Percentiles rank a stretch among this genome's conserved stretches.
These are phyloP conservation scores for Aristolochia contorta DNA, from an alignment of 164 flowering plant genomes.

Conservation along the genomic window DNA sequence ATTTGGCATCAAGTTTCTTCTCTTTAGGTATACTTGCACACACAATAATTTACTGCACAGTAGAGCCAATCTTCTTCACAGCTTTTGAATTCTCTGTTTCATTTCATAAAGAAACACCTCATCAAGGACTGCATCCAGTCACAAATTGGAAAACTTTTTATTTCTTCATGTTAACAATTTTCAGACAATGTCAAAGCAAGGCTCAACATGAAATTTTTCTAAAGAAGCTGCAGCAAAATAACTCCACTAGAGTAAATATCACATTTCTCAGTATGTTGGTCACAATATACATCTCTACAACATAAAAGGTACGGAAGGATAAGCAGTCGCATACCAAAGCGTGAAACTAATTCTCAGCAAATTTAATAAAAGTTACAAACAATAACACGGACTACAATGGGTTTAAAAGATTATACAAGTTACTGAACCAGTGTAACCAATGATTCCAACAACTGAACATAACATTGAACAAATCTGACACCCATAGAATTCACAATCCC, in stretches of 20 bases:
- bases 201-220: conserved; percentile 27
- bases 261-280: conserved; percentile 19
- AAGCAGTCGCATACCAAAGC: background rate
- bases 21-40: too few species aligned
- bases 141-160: conserved; percentile 9
- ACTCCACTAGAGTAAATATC: conserved; percentile 24
- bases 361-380: background rate
- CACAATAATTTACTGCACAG: too few species aligned
- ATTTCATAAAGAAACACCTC: conserved; percentile 8
- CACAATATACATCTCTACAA: conserved; percentile 18
- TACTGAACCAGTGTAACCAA: conserved; percentile 26
- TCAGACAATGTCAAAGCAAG: conserved; percentile 21
- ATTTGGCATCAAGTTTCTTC: too few species aligned
- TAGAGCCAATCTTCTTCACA: too few species aligned
- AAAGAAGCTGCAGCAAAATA: conserved; percentile 25
- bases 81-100: conserved; percentile 19
- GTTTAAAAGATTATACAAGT: background rate
- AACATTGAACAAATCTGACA: conserved; percentile 16
- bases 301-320: too few species aligned
- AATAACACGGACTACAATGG: background rate
- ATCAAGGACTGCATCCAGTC: conserved; percentile 1
- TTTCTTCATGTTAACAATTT: conserved; percentile 24
- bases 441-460: conserved; percentile 23
- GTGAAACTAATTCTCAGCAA: background rate
- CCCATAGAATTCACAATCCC: conserved; percentile 2